Percentiles rank a stretch among this genome's conserved stretches.
Evolutionary conservation across 768 basidiomycete species (phyloP).

Genomic region (Rhizopogon vesiculosus): DNA sequence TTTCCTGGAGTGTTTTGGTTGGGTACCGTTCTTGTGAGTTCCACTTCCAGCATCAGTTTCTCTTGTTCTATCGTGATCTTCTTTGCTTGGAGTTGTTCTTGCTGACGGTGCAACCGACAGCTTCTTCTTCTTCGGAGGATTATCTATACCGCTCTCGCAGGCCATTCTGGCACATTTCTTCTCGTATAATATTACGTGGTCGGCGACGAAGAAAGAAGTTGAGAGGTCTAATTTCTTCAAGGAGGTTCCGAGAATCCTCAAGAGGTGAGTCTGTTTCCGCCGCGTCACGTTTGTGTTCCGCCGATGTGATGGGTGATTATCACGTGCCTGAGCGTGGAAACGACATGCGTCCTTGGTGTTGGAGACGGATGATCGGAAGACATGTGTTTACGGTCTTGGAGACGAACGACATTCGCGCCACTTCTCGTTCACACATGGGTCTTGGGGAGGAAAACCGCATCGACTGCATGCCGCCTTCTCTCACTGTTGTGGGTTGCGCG

Average conservation of each 20-base stretch:
- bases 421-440: not conserved
- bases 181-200: constrained; percentile 56
- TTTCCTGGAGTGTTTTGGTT: constrained; percentile 21
- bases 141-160: constrained; percentile 47
- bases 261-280: constrained; percentile 23
- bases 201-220: constrained; percentile 73
- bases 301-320: not conserved
- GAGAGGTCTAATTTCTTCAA: constrained; percentile 88
- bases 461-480: no score
- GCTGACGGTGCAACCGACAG: constrained; percentile 3
- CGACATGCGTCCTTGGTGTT: not conserved
- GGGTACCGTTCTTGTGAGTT: constrained; percentile 35
- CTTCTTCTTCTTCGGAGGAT: constrained; percentile 55
- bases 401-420: not conserved
- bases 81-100: not conserved
- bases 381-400: not conserved
- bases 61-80: not conserved
- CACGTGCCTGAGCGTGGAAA: not conserved
- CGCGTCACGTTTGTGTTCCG: not conserved
- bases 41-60: not conserved
- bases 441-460: no score
- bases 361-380: not conserved
- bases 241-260: constrained; percentile 79
- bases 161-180: constrained; percentile 54
- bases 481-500: no score